These are phyloP conservation scores for Aspergillus diversus DNA, from an alignment of 495 filamentous ascomycete genomes.

Conservation along the genomic window DNA sequence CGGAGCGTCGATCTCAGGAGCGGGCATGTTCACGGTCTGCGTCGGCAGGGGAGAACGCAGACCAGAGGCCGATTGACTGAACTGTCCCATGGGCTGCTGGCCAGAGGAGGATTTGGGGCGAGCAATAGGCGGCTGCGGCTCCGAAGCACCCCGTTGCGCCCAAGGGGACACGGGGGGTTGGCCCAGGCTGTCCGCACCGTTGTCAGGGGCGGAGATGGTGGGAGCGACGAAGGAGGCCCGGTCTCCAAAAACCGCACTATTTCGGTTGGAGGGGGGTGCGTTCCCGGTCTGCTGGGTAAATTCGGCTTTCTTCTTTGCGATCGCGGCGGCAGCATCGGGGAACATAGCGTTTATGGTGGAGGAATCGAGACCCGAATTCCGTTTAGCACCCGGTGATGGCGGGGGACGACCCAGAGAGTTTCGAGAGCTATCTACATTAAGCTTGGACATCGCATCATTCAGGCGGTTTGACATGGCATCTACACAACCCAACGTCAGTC, in stretches of 20 bases:
- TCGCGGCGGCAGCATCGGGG: slow-evolving; percentile 94
- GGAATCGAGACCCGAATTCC: slow-evolving; percentile 90
- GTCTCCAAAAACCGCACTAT: slow-evolving; percentile 82
- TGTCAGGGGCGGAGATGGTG: slow-evolving; percentile 71
- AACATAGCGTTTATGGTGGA: slow-evolving; percentile 99
- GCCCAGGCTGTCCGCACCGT: slow-evolving; percentile 53
- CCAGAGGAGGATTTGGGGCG: slow-evolving; percentile 91
- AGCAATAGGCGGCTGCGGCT: slow-evolving; percentile 58
- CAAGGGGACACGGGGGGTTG: slow-evolving; percentile 78
- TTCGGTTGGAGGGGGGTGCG: slow-evolving; percentile 87
- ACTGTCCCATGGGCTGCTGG: slow-evolving; percentile 94
- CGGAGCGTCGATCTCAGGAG: slow-evolving; percentile 78
- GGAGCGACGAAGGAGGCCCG: slow-evolving; percentile 79
- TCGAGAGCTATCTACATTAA: slow-evolving; percentile 81
- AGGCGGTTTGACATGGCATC: slow-evolving; percentile 97
- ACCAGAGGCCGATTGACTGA: slow-evolving; percentile 80
- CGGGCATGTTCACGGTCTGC: slow-evolving; percentile 80
- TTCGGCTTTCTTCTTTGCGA: slow-evolving; percentile 95
- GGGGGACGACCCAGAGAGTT: slow-evolving; percentile 84
- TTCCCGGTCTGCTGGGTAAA: slow-evolving; percentile 94
- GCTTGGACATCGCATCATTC: slow-evolving; percentile 96
- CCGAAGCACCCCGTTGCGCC: slow-evolving; percentile 56
- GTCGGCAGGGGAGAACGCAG: slow-evolving; percentile 80
- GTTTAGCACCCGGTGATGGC: slow-evolving; percentile 76
- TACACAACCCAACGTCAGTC: slow-evolving; percentile 36